A percentile compares a stretch with the other conserved stretches of the same genome.
These are phyloP conservation scores for Penicillium canariense DNA, from an alignment of 495 filamentous ascomycete species.

Conservation along the genomic window DNA sequence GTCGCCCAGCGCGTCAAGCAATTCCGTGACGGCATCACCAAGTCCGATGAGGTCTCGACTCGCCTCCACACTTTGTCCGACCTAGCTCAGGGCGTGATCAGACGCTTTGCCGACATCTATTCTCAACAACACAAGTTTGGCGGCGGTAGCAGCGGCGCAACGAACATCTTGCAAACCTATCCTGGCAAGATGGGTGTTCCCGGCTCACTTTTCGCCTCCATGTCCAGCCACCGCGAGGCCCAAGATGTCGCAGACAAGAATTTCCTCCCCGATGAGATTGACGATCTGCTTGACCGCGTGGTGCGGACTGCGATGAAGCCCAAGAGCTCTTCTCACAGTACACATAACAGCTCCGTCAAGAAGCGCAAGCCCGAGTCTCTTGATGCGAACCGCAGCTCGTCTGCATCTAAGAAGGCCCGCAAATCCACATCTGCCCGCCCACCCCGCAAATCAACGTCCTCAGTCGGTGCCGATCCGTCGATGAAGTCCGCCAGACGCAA, in stretches of 20 bases:
- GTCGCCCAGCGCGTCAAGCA: conserved; percentile 92
- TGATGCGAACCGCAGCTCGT: conserved; percentile 30
- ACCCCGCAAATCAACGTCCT: conserved; percentile 40
- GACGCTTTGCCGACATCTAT: conserved; percentile 68
- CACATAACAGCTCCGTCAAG: conserved; percentile 29
- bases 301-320: conserved; percentile 48
- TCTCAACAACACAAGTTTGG: conserved; percentile 49
- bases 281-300: conserved; percentile 70
- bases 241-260: conserved; percentile 80
- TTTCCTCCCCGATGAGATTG: conserved; percentile 77
- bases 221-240: conserved; percentile 73
- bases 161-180: conserved; percentile 73
- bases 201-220: conserved; percentile 67
- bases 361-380: conserved; percentile 49
- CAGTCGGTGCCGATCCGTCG: conserved; percentile 23
- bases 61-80: conserved; percentile 84
- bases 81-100: conserved; percentile 76
- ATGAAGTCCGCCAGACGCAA: conserved; percentile 47
- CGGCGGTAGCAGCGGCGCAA: conserved; percentile 61
- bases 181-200: conserved; percentile 80
- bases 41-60: conserved; percentile 49
- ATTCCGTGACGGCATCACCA: conserved; percentile 71
- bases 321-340: conserved; percentile 29
- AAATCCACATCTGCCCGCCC: conserved; percentile 33
- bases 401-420: conserved; percentile 45